phyloP scores from a whole-genome alignment of 2,329 filamentous ascomycete genomes.

The Trichoderma sp. region DNA sequence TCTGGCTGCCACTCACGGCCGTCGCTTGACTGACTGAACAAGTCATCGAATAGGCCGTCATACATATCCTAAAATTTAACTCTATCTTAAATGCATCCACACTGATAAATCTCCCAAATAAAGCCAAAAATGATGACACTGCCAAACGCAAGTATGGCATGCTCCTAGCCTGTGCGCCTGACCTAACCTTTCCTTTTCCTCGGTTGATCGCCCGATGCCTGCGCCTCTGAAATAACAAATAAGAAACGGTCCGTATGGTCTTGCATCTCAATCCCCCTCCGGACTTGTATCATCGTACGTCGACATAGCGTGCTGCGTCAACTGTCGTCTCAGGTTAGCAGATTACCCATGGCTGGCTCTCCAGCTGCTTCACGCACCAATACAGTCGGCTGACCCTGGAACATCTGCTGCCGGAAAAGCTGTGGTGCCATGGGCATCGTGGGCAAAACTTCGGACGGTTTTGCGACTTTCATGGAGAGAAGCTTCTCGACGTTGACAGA shows the following conservation, averaged over 20 bases:
- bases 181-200: not conserved
- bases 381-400: conserved; percentile 44
- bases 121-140: not conserved
- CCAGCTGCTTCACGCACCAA: conserved; percentile 42
- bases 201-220: not conserved
- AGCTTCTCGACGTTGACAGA: conserved; percentile 45
- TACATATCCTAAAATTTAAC: conserved; percentile 7
- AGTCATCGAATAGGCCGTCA: not conserved
- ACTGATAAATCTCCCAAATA: not conserved
- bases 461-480: conserved; percentile 37
- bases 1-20: no score
- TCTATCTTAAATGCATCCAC: not conserved
- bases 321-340: conserved; percentile 39
- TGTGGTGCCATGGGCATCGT: conserved; percentile 42
- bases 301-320: conserved; percentile 21
- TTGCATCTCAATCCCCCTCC: not conserved
- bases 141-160: not conserved
- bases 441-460: not conserved
- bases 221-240: not conserved
- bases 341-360: conserved; percentile 37
- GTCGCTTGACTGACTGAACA: not conserved
- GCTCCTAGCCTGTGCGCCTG: not conserved
- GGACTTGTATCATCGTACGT: conserved; percentile 18
- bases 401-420: conserved; percentile 40
- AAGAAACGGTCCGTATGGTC: not conserved